phyloP scores from a whole-genome alignment of 768 basidiomycete genomes.

The Suillus fuscotomentosus region DNA sequence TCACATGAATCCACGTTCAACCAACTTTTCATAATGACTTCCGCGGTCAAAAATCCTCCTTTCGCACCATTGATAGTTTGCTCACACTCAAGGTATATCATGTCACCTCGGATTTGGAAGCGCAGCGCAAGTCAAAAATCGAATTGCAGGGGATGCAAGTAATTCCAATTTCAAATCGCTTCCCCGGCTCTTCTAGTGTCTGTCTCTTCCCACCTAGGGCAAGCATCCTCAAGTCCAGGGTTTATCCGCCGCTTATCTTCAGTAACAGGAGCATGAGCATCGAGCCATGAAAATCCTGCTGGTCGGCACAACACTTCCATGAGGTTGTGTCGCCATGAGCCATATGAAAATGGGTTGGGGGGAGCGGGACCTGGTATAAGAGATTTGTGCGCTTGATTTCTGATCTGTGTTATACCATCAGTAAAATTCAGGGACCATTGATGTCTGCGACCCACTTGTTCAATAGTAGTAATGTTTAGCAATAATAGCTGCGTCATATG shows the following conservation, averaged over 20 bases:
- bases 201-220: constrained; percentile 23
- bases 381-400: constrained; percentile 78
- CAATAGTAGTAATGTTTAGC: constrained; percentile 93
- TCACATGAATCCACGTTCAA: background rate
- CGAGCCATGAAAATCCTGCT: constrained; percentile 76
- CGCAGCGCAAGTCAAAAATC: background rate
- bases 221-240: constrained; percentile 51
- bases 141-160: background rate
- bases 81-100: background rate
- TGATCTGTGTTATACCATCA: constrained; percentile 52
- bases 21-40: no score
- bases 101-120: background rate
- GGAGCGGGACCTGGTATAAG: constrained; percentile 64
- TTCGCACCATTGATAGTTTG: background rate
- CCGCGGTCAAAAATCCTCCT: background rate
- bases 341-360: constrained; percentile 86
- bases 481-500: constrained; percentile 57
- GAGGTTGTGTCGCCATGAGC: constrained; percentile 72
- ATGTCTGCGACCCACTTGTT: constrained; percentile 62
- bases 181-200: constrained; percentile 17
- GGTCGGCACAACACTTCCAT: constrained; percentile 79
- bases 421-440: constrained; percentile 4
- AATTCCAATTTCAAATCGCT: background rate
- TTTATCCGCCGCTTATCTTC: constrained; percentile 76
- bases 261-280: constrained; percentile 55